A percentile compares a stretch with the other conserved stretches of the same genome.
These are phyloP conservation scores for Escallonia rubra DNA, from an alignment of 129 eudicot species.

Conservation along the genomic window DNA sequence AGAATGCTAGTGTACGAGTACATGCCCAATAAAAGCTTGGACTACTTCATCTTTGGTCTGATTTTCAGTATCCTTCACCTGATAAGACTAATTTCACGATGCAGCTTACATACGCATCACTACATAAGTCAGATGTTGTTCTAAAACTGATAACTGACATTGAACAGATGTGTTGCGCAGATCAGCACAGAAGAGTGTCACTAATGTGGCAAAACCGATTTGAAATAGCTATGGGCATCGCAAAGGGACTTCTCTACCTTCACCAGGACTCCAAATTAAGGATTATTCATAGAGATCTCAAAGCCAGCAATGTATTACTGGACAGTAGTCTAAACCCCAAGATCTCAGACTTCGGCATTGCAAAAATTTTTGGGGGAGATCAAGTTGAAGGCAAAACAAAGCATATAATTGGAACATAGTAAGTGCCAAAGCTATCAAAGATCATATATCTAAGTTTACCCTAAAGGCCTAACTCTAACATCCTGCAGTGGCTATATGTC, in stretches of 20 bases:
- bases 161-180: slow-evolving; percentile 5
- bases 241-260: slow-evolving; percentile 43
- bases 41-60: slow-evolving; percentile 33
- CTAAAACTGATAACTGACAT: too few species aligned
- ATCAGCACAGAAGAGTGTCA: slow-evolving; percentile 2
- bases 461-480: neutral
- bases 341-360: slow-evolving; percentile 51
- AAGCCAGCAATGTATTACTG: slow-evolving; percentile 41
- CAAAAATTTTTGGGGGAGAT: slow-evolving; percentile 35
- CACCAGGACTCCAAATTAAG: slow-evolving; percentile 44
- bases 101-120: neutral
- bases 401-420: slow-evolving; percentile 47
- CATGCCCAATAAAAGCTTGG: slow-evolving; percentile 34
- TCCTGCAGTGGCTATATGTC: slow-evolving; percentile 50
- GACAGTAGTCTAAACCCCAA: slow-evolving; percentile 33
- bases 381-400: slow-evolving; percentile 28
- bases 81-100: neutral
- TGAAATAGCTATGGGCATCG: slow-evolving; percentile 32
- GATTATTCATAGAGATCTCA: slow-evolving; percentile 43
- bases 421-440: neutral
- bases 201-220: slow-evolving; percentile 34
- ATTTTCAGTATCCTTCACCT: too few species aligned
- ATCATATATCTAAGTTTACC: neutral
- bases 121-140: too few species aligned
- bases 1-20: slow-evolving; percentile 40